Evolutionary conservation across 2,329 filamentous ascomycete species (phyloP).

Genomic region (Cladophialophora psammophila): DNA sequence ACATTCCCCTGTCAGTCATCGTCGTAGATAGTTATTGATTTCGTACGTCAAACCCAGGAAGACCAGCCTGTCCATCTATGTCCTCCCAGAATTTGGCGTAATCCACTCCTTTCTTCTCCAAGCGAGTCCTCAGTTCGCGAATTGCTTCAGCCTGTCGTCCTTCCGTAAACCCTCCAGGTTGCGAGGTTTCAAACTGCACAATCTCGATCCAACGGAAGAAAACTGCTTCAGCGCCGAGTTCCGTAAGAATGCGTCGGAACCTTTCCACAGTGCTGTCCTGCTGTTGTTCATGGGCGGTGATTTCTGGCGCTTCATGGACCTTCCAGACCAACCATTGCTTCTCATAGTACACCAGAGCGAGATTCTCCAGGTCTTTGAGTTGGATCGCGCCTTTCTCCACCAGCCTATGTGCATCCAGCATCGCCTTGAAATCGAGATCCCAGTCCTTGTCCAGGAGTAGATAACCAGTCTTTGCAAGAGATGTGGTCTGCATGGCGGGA

Average conservation of each 20-base stretch:
- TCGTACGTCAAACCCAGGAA: conserved; percentile 55
- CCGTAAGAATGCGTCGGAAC: conserved; percentile 77
- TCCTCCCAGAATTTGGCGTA: conserved; percentile 82
- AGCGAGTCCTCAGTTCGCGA: conserved; percentile 76
- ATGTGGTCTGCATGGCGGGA: conserved; percentile 71
- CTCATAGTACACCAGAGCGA: conserved; percentile 65
- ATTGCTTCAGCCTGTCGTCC: conserved; percentile 77
- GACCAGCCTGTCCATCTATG: conserved; percentile 66
- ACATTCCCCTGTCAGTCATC: background rate
- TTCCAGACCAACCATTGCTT: conserved; percentile 73
- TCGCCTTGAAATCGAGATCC: conserved; percentile 84
- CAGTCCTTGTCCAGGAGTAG: conserved; percentile 83
- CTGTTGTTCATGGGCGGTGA: conserved; percentile 53
- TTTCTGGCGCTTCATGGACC: conserved; percentile 61
- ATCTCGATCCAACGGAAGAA: conserved; percentile 95
- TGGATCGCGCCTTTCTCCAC: conserved; percentile 63
- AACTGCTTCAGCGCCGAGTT: conserved; percentile 82
- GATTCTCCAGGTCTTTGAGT: conserved; percentile 72
- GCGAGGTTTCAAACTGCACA: conserved; percentile 83
- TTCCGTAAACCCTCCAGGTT: conserved; percentile 77
- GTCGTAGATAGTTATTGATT: conserved; percentile 2
- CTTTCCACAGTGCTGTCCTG: conserved; percentile 77
- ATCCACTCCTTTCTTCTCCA: conserved; percentile 76
- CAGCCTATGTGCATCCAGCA: conserved; percentile 75
- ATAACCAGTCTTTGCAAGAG: conserved; percentile 84